Base-by-base conservation (phyloP, 208 protist genomes). In the Crithidia expoeki region DNA sequence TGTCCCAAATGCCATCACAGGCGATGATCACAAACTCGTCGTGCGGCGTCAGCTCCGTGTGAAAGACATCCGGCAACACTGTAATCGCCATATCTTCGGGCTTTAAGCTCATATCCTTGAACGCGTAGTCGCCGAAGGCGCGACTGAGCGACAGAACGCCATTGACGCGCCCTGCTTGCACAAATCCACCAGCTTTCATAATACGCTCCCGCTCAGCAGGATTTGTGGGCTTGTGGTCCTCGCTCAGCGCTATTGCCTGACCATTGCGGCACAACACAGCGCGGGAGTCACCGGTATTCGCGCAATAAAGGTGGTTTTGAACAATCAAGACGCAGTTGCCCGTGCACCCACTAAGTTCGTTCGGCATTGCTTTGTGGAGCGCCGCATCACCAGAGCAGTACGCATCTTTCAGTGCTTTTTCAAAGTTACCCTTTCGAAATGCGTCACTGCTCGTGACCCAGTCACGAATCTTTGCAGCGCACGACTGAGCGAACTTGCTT, bases 191-290 rank as follows among this genome's bases (percentile, higher is more conserved):
- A 27, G 96, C 94, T 16, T 75, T 86, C 44, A 66, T 77, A 42
- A 99, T 98, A 2, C 97, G 88, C 44, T 91, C 79, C 32, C 67
- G 81, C 68, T 98, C 95, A 23, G 66, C 75, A 2, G 68, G 74
- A 50, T 97, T 89, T 2, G 71, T 96, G 1, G 96, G 96, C 74
- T 98, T 98, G 80, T 99, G 97, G 74, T 99, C 97, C 46, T 96
- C 92, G 50, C 90, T 96, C n/a, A 99, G 66, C 16, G 94, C 84
- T 63, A 98, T 84, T 34, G 94, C 93, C 46, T 81, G 76, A 11
- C 96, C 96, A 28, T 79, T 84, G 4, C 90, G 81, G 57, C 90
- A 97, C 23, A 98, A 62, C 0, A 98, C 91, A 6, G 87, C 83
- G 28, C 97, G 73, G 10, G 93, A 96, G 76, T 98, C 97, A 28